Evolutionary conservation across 1,139 yeast genomes (phyloP).

Genomic region (Taiozyma onychis): DNA sequence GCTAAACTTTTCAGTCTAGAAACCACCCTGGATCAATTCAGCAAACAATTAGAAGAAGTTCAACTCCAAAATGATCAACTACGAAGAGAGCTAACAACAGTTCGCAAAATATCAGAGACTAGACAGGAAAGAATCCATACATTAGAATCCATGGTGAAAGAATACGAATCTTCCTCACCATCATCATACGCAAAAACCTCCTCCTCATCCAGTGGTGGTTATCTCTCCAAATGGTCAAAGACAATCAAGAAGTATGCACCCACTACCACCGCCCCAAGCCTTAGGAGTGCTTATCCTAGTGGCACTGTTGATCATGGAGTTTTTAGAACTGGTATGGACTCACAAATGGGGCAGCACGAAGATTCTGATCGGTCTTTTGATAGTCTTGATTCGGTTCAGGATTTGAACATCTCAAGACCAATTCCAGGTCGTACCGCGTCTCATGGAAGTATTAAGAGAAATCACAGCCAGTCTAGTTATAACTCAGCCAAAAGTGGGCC

Average conservation of each 20-base stretch:
- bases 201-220: background rate
- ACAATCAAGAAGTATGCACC: background rate
- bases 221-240: background rate
- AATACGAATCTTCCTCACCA: slow-evolving; percentile 34
- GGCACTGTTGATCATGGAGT: slow-evolving; percentile 3
- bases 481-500: background rate
- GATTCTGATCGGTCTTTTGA: background rate
- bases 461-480: background rate
- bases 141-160: slow-evolving; percentile 46
- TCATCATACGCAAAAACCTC: background rate
- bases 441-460: background rate
- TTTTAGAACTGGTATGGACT: slow-evolving; percentile 5
- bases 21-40: slow-evolving; percentile 39
- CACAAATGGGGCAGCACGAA: background rate
- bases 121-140: slow-evolving; percentile 55
- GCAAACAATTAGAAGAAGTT: slow-evolving; percentile 37
- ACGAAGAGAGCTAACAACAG: slow-evolving; percentile 42
- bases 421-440: background rate
- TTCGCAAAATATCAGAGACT: slow-evolving; percentile 54
- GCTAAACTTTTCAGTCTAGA: slow-evolving; percentile 35
- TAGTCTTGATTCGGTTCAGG: background rate
- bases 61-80: slow-evolving; percentile 37
- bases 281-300: slow-evolving; percentile 1
- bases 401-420: background rate
- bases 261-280: slow-evolving; percentile 4